Conservation (phyloP, 768 basidiomycete genomes). For the Gautieria morchelliformis region DNA sequence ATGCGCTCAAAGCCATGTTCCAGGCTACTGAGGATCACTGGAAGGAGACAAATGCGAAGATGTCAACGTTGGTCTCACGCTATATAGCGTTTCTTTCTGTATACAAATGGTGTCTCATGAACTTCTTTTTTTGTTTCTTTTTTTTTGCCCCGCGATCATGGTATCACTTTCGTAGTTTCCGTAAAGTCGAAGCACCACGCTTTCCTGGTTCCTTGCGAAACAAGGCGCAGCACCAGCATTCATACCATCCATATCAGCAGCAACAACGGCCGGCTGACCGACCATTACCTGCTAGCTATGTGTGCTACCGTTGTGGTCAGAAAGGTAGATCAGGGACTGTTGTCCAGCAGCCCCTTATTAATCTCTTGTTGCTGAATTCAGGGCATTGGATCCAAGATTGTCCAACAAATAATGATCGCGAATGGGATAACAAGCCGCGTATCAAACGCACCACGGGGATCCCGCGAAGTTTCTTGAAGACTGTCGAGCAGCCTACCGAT, state of each 20-base stretch:
- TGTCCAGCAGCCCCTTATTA: not conserved
- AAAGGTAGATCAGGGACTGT: slow-evolving; percentile 47
- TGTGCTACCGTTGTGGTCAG: slow-evolving; percentile 97
- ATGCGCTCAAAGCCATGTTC: slow-evolving; percentile 98
- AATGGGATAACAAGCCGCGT: slow-evolving; percentile 87
- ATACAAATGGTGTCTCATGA: slow-evolving; percentile 66
- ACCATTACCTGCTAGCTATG: slow-evolving; percentile 89
- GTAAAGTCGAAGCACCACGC: slow-evolving; percentile 8
- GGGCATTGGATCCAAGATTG: slow-evolving; percentile 99
- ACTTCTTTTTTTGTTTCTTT: slow-evolving; percentile 30
- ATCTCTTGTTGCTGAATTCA: slow-evolving; percentile 20
- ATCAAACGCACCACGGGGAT: slow-evolving; percentile 99
- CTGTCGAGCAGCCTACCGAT: slow-evolving; percentile 78
- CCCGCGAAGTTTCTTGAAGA: slow-evolving; percentile 93
- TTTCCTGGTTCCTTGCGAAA: slow-evolving; percentile 7
- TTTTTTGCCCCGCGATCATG: slow-evolving; percentile 20
- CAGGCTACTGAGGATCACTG: slow-evolving; percentile 89
- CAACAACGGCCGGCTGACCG: slow-evolving; percentile 52
- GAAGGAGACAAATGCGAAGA: slow-evolving; percentile 99
- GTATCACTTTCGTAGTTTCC: slow-evolving; percentile 38
- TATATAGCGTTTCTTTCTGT: slow-evolving; percentile 46
- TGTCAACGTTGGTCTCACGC: slow-evolving; percentile 92
- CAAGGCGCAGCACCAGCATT: slow-evolving; percentile 12
- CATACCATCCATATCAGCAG: slow-evolving; percentile 29
- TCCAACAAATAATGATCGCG: slow-evolving; percentile 93